Evolutionary conservation across 176 grass and related monocot genomes (phyloP).

Genomic region (Ananas comosus): DNA sequence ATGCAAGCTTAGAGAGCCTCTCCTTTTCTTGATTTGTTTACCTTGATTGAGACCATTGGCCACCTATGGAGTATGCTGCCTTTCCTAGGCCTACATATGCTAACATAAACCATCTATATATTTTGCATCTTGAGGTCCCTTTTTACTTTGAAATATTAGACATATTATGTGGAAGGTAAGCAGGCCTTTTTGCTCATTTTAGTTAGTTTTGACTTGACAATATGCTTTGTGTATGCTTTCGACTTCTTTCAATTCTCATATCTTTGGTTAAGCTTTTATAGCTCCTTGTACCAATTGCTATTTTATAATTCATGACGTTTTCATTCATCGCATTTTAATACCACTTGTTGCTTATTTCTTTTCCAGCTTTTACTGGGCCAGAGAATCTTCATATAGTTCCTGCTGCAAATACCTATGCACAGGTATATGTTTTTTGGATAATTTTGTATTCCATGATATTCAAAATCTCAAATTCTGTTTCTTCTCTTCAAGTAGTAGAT

Average conservation of each 20-base stretch:
- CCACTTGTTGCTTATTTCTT: background rate
- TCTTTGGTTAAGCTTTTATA: background rate
- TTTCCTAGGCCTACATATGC: no score
- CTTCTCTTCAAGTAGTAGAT: background rate
- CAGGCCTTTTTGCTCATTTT: background rate
- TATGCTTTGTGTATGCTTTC: background rate
- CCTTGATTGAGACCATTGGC: no score
- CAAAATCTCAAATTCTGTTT: background rate
- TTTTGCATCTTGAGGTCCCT: background rate
- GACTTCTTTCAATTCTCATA: background rate
- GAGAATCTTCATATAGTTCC: slow-evolving; percentile 75
- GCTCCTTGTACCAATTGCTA: background rate
- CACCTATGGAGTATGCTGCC: no score
- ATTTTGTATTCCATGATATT: background rate
- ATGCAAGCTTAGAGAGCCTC: no score
- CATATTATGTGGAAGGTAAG: background rate
- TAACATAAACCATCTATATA: background rate
- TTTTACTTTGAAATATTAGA: background rate
- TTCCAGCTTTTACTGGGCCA: slow-evolving; percentile 80
- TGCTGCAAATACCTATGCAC: slow-evolving; percentile 79
- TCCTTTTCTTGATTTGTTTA: no score
- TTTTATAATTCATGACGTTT: background rate
- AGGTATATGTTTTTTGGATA: slow-evolving; percentile 40
- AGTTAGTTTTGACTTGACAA: background rate
- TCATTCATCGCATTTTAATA: slow-evolving; percentile 11